Evolutionary conservation across 2,329 filamentous ascomycete species (phyloP).

Genomic region (Sclerotinia borealis): DNA sequence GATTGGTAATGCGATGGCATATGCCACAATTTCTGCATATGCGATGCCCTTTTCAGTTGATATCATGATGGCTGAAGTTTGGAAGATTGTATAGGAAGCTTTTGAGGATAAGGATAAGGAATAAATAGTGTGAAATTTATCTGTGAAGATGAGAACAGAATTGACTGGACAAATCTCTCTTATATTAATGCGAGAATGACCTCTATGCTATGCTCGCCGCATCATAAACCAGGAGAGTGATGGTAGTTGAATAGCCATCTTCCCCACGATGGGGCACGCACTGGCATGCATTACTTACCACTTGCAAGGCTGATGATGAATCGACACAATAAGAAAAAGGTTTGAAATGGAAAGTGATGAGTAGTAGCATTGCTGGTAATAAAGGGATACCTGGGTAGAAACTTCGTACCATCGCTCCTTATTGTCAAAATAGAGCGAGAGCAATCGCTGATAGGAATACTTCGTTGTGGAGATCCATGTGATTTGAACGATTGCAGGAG

Average conservation of each 20-base stretch:
- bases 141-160: too few relatives aligned
- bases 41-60: slow-evolving; percentile 23
- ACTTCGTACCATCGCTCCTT: not conserved
- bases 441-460: not conserved
- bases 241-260: not conserved
- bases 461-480: not conserved
- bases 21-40: slow-evolving; percentile 26
- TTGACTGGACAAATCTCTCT: too few relatives aligned
- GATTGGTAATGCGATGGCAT: slow-evolving; percentile 11
- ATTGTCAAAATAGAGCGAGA: not conserved
- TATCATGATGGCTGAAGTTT: slow-evolving; percentile 14
- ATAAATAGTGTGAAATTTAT: not conserved
- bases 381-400: not conserved
- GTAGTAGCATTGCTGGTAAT: too few relatives aligned
- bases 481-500: not conserved
- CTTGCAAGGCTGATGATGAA: not conserved
- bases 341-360: not conserved
- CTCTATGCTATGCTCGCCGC: too few relatives aligned
- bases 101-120: not conserved
- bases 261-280: not conserved
- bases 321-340: not conserved
- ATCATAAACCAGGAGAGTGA: not conserved
- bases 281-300: not conserved
- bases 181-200: not conserved
- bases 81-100: too few relatives aligned